Base-by-base conservation (phyloP, 441 rosid species). In the Biscutella laevigata region DNA sequence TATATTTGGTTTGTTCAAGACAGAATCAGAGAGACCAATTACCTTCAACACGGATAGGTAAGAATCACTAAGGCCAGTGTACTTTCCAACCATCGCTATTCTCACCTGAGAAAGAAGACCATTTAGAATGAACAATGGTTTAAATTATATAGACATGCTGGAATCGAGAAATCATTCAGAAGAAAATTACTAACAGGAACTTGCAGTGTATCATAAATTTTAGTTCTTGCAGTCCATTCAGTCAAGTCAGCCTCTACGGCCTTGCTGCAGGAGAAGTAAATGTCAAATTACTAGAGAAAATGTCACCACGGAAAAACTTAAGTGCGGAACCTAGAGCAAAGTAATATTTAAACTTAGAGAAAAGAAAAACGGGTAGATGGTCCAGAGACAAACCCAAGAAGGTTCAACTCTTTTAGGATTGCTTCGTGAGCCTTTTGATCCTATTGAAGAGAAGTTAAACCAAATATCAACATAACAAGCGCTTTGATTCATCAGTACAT, bases 41-140 rank as follows among this genome's bases (percentile, higher is more conserved):
- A 86, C 95, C 95, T 86, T 86, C 45, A 74, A 50, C 52, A 86
- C 89, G 27, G 95, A 86, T 13, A 86, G 81, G 46, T 86, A 86
- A 11, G 95, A 71, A 80, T 86, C 95, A 57, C 84, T 53, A 65
- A 74, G 84, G 43, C 83, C 80, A 26, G 83, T 75, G 67, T 86
- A 86, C 68, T 86, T 86, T 54, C 95, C 95, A 50, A 86, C 92
- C 84, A 81, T 71, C 37, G 84, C 88, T 56, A 83, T 81, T 62
- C 73, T 66, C 7, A 84, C 83, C 94, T 86, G 77, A 20, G 67
- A 66, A 36, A 58, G 50, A 59, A 41, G 55, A 38, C 48, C 59
- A 30, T 26, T 30, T 61, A 38, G 53, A 49, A 55, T 40, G 32
- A 61, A 50, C 30, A 4, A 44, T 53, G 36, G 55, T 35, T 35